phyloP scores from a whole-genome alignment of 2,329 filamentous ascomycete genomes.

The Ceratocystis eucalypticola region DNA sequence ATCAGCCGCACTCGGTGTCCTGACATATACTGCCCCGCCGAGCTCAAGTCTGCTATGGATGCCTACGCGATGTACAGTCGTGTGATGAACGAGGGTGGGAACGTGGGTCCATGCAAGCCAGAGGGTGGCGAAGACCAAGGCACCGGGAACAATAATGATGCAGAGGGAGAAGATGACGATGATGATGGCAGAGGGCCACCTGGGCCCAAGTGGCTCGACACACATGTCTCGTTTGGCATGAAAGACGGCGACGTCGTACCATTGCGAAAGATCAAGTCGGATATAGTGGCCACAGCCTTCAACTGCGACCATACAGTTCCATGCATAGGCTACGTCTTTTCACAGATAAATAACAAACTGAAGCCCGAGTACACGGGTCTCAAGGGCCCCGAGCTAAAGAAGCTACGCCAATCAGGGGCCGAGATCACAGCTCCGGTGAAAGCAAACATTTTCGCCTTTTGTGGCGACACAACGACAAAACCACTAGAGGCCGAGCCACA shows the following conservation, averaged over 20 bases:
- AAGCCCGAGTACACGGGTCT: slow-evolving; percentile 28
- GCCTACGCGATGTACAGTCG: slow-evolving; percentile 30
- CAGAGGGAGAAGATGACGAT: slow-evolving; percentile 19
- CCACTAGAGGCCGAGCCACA: slow-evolving; percentile 29
- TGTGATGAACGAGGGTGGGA: slow-evolving; percentile 32
- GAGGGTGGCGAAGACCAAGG: slow-evolving; percentile 12
- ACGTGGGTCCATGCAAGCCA: slow-evolving; percentile 22
- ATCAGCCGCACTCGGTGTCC: slow-evolving; percentile 33
- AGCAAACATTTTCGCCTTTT: slow-evolving; percentile 34
- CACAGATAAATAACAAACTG: slow-evolving; percentile 29
- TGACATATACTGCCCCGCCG: slow-evolving; percentile 33
- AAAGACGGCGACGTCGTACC: slow-evolving; percentile 27
- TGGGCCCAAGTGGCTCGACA: slow-evolving; percentile 24
- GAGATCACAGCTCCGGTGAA: slow-evolving; percentile 30
- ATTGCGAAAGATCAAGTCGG: slow-evolving; percentile 26
- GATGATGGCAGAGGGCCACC: slow-evolving; percentile 19
- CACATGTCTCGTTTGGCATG: slow-evolving; percentile 31
- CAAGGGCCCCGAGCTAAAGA: slow-evolving; percentile 28
- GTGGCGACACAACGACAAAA: slow-evolving; percentile 34
- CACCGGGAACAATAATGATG: not conserved
- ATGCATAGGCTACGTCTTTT: slow-evolving; percentile 36
- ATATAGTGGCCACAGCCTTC: slow-evolving; percentile 32
- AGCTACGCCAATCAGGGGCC: slow-evolving; percentile 28
- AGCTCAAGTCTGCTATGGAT: slow-evolving; percentile 30
- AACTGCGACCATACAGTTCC: slow-evolving; percentile 35